Conservation (phyloP, 2,329 filamentous ascomycete species). For the Colletotrichum sp. region DNA sequence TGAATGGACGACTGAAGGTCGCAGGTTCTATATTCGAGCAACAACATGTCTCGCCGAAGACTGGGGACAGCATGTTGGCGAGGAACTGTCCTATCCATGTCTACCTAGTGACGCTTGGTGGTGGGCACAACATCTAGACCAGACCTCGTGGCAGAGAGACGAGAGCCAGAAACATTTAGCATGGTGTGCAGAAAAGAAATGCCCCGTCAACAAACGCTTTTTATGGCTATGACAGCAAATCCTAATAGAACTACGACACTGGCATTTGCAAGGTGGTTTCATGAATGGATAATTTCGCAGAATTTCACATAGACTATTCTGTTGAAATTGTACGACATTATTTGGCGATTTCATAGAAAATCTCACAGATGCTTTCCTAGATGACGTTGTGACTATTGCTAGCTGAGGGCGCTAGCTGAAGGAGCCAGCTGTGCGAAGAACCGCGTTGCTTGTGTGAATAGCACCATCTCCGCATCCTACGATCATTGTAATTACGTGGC, state of each 20-base stretch:
- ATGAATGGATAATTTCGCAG: rapidly evolving
- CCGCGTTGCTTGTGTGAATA: background rate
- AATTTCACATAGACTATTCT: background rate
- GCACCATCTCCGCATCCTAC: background rate
- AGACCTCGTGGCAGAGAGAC: background rate
- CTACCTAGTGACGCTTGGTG: background rate
- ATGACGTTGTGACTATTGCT: background rate
- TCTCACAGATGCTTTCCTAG: background rate
- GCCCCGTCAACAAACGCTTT: background rate
- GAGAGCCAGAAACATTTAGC: background rate
- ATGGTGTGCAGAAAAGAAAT: background rate
- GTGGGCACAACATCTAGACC: background rate
- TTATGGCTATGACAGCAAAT: background rate
- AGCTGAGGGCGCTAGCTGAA: background rate
- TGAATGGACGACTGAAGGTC: background rate
- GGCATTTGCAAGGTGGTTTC: rapidly evolving
- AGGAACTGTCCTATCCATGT: rapidly evolving
- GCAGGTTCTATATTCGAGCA: background rate
- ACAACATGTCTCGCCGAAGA: rapidly evolving
- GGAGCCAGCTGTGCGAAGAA: background rate
- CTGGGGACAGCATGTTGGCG: rapidly evolving
- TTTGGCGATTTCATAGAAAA: no score
- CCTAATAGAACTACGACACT: background rate
- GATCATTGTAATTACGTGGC: rapidly evolving
- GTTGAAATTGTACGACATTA: no score